Conservation (phyloP, 257 asterid species). For the Fraxinus excelsior region DNA sequence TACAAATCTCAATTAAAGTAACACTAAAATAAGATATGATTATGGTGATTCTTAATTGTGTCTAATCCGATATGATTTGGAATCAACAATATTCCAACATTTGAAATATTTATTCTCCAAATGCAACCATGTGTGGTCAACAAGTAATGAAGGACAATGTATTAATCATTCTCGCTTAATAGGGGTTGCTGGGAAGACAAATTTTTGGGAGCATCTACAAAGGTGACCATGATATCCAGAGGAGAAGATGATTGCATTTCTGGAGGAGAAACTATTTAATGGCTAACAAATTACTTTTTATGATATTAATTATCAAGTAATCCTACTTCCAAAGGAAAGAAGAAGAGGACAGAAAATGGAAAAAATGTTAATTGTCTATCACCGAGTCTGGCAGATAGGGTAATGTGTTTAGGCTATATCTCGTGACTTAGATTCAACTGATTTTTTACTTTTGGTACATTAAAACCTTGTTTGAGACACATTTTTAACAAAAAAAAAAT, state of each 20-base stretch:
- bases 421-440: not conserved
- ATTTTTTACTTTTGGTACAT: not conserved
- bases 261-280: not conserved
- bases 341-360: not conserved
- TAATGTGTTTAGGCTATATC: not conserved
- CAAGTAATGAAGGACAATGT: not conserved
- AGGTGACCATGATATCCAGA: not conserved
- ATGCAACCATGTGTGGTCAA: not conserved
- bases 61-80: not conserved
- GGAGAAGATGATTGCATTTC: not conserved
- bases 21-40: not conserved
- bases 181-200: not conserved
- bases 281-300: not conserved
- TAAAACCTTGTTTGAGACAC: not conserved
- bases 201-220: not conserved
- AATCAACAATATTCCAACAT: not conserved
- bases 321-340: not conserved
- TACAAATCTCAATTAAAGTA: not conserved
- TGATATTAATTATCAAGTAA: not conserved
- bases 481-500: no score
- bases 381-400: not conserved
- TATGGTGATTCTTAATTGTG: not conserved
- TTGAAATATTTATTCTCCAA: not conserved
- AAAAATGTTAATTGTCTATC: not conserved
- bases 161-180: not conserved